These are phyloP conservation scores for Aspergillus affinis DNA, from an alignment of 495 filamentous ascomycete species.

Conservation along the genomic window DNA sequence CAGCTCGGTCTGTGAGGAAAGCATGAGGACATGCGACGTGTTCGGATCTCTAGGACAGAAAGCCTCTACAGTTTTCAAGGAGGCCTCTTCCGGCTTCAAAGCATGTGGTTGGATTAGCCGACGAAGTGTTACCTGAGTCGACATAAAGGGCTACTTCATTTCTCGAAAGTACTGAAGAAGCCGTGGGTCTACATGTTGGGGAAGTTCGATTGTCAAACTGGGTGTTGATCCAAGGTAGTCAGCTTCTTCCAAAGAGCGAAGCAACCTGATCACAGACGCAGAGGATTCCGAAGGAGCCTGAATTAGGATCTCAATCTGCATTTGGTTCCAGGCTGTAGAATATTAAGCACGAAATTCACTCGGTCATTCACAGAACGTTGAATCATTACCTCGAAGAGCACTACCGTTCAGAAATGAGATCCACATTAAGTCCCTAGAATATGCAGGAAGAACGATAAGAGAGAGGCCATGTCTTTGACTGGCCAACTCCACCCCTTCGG, in stretches of 20 bases:
- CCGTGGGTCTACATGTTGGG: conserved; percentile 59
- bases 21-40: conserved; percentile 69
- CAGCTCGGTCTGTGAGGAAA: conserved; percentile 74
- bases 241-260: conserved; percentile 68
- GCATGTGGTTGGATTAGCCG: conserved; percentile 61
- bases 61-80: conserved; percentile 71
- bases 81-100: conserved; percentile 60
- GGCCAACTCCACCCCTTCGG: conserved; percentile 48
- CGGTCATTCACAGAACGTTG: not conserved
- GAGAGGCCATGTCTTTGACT: conserved; percentile 41
- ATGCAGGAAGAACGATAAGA: conserved; percentile 67
- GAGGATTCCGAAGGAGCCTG: conserved; percentile 66
- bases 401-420: conserved; percentile 70
- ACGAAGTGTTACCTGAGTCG: conserved; percentile 58
- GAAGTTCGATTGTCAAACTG: conserved; percentile 77
- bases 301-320: conserved; percentile 73
- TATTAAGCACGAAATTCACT: not conserved
- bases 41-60: conserved; percentile 69
- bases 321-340: conserved; percentile 66
- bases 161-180: conserved; percentile 59
- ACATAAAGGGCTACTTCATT: conserved; percentile 63
- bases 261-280: conserved; percentile 68
- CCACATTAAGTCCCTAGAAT: conserved; percentile 66
- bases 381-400: conserved; percentile 60
- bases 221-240: conserved; percentile 71